These are phyloP conservation scores for Phlyctochytrium planicorne DNA, from an alignment of 192 early-diverging fungal species.

Conservation along the genomic window DNA sequence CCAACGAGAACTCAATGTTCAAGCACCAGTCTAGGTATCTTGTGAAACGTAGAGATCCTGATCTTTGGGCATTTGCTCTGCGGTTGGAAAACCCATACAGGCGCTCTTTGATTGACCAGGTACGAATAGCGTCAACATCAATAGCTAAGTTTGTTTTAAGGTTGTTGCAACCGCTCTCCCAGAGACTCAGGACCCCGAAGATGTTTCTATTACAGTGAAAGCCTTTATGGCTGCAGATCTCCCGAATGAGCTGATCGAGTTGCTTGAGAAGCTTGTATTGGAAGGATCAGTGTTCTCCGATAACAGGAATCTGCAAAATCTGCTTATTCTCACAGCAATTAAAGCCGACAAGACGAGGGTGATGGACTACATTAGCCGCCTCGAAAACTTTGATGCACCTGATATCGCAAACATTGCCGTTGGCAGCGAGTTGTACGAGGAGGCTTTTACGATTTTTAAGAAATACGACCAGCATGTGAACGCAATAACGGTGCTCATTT, in stretches of 20 bases:
- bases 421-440: conserved; percentile 85
- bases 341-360: conserved; percentile 91
- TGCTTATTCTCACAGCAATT: conserved; percentile 96
- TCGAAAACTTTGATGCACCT: conserved; percentile 95
- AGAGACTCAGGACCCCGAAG: conserved; percentile 94
- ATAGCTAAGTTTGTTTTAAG: conserved; percentile 6
- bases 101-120: conserved; percentile 90
- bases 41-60: conserved; percentile 80
- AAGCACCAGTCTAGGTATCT: conserved; percentile 98
- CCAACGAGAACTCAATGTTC: conserved; percentile 98
- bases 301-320: conserved; percentile 95
- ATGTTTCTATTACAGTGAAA: conserved; percentile 96
- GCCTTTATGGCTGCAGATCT: conserved; percentile 97
- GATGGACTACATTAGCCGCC: conserved; percentile 92
- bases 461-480: conserved; percentile 86
- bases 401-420: conserved; percentile 97
- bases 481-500: conserved; percentile 89
- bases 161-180: conserved; percentile 87
- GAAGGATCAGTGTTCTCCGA: conserved; percentile 91
- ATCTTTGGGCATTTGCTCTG: conserved; percentile 84
- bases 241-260: conserved; percentile 94
- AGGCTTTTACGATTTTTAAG: conserved; percentile 96
- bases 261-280: conserved; percentile 94
- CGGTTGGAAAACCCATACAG: conserved; percentile 77
- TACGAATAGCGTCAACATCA: conserved; percentile 23